These are phyloP conservation scores for Thamnidium elegans DNA, from an alignment of 192 early-diverging fungal species.

Conservation along the genomic window DNA sequence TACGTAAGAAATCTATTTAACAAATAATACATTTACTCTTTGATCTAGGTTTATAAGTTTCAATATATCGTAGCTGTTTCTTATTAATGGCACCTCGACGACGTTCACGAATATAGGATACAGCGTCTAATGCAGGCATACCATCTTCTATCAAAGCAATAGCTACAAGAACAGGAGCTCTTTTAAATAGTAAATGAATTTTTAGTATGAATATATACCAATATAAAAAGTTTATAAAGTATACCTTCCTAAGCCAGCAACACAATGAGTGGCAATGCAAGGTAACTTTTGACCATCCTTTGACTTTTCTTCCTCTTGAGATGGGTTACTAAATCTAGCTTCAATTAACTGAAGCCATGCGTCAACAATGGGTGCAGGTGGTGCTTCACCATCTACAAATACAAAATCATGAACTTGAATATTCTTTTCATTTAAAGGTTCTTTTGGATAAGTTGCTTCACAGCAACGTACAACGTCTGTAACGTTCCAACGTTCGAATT, in stretches of 20 bases:
- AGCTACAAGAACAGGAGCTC: conserved; percentile 66
- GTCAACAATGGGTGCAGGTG: conserved; percentile 55
- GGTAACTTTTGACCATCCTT: neutral
- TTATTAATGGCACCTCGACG: conserved; percentile 79
- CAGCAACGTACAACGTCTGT: conserved; percentile 83
- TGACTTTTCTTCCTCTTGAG: neutral
- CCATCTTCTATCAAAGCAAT: conserved; percentile 82
- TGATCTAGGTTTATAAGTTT: conserved; percentile 51
- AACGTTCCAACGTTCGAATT: conserved; percentile 62
- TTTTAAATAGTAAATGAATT: neutral
- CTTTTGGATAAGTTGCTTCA: conserved; percentile 75
- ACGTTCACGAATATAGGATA: conserved; percentile 65
- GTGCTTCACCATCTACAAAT: conserved; percentile 69
- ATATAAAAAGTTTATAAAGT: neutral
- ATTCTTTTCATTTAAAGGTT: conserved; percentile 47
- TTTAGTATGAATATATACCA: too few relatives aligned
- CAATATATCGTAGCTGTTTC: conserved; percentile 61
- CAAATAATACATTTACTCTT: conserved; percentile 45
- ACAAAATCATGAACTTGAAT: conserved; percentile 74
- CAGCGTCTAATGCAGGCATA: conserved; percentile 72
- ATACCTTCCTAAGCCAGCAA: conserved; percentile 75
- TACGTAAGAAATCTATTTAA: neutral
- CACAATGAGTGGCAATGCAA: conserved; percentile 70
- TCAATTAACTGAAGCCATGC: conserved; percentile 70
- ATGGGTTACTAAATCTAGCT: conserved; percentile 40